These are phyloP conservation scores for Rhodomyrtus psidioides DNA, from an alignment of 441 rosid genomes.

Conservation along the genomic window DNA sequence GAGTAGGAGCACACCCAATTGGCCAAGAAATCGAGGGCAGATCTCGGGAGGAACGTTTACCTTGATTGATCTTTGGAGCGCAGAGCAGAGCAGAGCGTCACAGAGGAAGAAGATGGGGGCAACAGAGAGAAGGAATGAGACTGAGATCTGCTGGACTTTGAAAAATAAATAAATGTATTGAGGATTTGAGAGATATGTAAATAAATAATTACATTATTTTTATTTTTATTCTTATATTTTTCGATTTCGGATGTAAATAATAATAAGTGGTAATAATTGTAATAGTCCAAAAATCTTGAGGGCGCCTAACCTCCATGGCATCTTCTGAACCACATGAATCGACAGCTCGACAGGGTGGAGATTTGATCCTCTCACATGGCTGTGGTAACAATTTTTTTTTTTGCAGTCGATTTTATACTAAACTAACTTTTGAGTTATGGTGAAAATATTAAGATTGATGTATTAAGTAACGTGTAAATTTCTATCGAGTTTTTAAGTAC, in stretches of 20 bases:
- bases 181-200: background rate
- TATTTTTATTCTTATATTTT: background rate
- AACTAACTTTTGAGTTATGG: background rate
- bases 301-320: background rate
- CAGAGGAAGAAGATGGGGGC: background rate
- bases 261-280: background rate
- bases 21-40: background rate
- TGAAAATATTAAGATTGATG: background rate
- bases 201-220: background rate
- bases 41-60: background rate
- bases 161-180: background rate
- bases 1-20: background rate
- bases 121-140: background rate
- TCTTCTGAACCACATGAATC: background rate
- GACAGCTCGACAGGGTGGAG: background rate
- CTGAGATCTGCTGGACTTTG: background rate
- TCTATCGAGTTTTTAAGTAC: background rate
- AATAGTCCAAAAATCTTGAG: slow-evolving; percentile 1
- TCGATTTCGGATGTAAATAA: background rate
- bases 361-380: too few species aligned
- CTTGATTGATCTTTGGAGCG: background rate
- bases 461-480: background rate
- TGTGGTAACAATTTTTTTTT: too few species aligned
- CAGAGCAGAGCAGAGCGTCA: background rate
- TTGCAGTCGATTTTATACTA: too few species aligned